These are phyloP conservation scores for Nemania sp. DNA, from an alignment of 2,329 filamentous ascomycete genomes.

Conservation along the genomic window DNA sequence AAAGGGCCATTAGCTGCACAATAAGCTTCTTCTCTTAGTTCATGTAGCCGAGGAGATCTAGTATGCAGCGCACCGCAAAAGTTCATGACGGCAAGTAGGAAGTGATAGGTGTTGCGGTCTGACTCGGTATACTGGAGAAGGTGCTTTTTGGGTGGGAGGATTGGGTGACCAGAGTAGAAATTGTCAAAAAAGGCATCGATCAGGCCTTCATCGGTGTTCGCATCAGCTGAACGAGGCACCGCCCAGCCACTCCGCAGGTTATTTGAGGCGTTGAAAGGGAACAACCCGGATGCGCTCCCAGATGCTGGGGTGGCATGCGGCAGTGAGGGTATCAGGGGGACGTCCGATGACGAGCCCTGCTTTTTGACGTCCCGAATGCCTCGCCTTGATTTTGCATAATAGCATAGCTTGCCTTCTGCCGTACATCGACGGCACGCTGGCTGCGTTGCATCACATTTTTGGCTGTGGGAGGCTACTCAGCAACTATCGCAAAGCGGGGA, in stretches of 20 bases:
- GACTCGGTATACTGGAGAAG: constrained; percentile 40
- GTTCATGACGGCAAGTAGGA: constrained; percentile 42
- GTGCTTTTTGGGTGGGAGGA: constrained; percentile 42
- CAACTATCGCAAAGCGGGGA: neutral
- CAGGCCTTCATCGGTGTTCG: constrained; percentile 27
- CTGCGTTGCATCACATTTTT: constrained; percentile 52
- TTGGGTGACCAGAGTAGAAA: constrained; percentile 44
- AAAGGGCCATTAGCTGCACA: constrained; percentile 41
- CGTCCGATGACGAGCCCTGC: constrained; percentile 41
- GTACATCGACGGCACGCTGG: constrained; percentile 50
- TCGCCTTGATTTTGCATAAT: constrained; percentile 53
- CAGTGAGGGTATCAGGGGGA: constrained; percentile 31
- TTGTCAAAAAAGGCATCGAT: constrained; percentile 34
- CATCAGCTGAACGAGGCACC: constrained; percentile 33
- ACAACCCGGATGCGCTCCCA: constrained; percentile 29
- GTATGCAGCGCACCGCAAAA: constrained; percentile 47
- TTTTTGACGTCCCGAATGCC: constrained; percentile 47
- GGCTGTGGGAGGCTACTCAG: constrained; percentile 27
- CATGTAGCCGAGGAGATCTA: constrained; percentile 37
- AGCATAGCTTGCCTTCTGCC: constrained; percentile 49
- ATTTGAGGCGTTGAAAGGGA: constrained; percentile 29
- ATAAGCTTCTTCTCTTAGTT: constrained; percentile 41
- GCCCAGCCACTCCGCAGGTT: constrained; percentile 34
- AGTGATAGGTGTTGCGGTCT: constrained; percentile 43
- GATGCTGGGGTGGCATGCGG: constrained; percentile 29